A percentile compares a stretch with the other conserved stretches of the same genome.
These are phyloP conservation scores for Cryphonectria radicalis DNA, from an alignment of 2,329 filamentous ascomycete species.

Conservation along the genomic window DNA sequence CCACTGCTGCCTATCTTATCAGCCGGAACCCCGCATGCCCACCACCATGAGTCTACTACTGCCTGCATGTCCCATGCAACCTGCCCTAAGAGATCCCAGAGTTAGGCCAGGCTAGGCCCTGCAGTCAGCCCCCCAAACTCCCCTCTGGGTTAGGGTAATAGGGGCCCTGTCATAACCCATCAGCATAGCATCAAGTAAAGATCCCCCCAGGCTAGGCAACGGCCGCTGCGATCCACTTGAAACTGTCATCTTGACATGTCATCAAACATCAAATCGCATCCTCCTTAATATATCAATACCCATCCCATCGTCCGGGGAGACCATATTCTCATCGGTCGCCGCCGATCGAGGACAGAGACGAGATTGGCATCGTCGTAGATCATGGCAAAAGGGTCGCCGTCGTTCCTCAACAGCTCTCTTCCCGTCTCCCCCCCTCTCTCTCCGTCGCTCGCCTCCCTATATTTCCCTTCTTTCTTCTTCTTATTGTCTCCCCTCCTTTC, in stretches of 20 bases:
- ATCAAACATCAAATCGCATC: neutral
- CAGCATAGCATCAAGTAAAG: slow-evolving; percentile 2
- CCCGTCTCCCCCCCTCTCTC: neutral
- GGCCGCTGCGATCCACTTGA: neutral
- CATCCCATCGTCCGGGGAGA: neutral
- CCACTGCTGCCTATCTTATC: slow-evolving; percentile 9
- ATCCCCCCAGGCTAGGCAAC: neutral
- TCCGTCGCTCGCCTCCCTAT: neutral
- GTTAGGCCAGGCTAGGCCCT: too few relatives aligned
- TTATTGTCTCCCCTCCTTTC: too few relatives aligned
- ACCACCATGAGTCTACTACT: neutral
- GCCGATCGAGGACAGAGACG: neutral
- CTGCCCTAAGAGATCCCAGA: neutral
- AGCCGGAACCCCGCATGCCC: neutral
- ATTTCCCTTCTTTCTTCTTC: neutral
- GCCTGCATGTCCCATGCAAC: neutral
- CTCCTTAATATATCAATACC: neutral
- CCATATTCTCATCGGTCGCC: neutral
- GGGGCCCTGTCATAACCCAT: neutral
- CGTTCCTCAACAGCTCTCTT: too few relatives aligned
- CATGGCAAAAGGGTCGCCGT: too few relatives aligned
- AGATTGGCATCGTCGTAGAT: neutral
- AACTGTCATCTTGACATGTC: neutral
- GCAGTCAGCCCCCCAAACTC: slow-evolving; percentile 13
- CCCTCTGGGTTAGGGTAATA: slow-evolving; percentile 6